Percentiles rank a stretch among this genome's conserved stretches.
These are phyloP conservation scores for Saccharomyces hybrid DNA, from an alignment of 1,139 yeast species.

Conservation along the genomic window DNA sequence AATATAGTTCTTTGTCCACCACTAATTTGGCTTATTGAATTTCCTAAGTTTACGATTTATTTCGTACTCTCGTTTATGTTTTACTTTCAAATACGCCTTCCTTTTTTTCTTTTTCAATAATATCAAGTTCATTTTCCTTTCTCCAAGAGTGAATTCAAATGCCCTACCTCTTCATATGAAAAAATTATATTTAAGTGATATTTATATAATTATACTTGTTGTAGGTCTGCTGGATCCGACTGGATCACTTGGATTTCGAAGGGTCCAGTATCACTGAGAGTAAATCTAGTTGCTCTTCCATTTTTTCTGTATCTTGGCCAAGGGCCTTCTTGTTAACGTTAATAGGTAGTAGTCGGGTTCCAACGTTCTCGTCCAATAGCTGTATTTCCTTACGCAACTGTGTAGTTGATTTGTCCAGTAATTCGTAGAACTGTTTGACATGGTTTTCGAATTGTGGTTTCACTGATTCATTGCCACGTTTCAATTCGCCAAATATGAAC, in stretches of 20 bases:
- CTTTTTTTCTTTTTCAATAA: not conserved
- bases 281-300: conserved; percentile 21
- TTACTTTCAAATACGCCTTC: not conserved
- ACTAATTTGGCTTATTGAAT: not conserved
- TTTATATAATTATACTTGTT: not conserved
- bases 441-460: conserved; percentile 28
- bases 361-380: conserved; percentile 27
- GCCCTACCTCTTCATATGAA: not conserved
- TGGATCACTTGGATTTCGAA: not conserved
- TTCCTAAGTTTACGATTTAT: not conserved
- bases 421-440: conserved; percentile 21
- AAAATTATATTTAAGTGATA: not conserved
- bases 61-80: not conserved
- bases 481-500: conserved; percentile 29
- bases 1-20: not conserved
- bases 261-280: not conserved
- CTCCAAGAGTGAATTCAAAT: not conserved
- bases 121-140: not conserved
- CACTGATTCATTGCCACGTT: conserved; percentile 24
- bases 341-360: conserved; percentile 28
- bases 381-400: conserved; percentile 24
- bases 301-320: conserved; percentile 30
- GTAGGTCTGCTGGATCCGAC: no score
- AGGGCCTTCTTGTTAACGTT: conserved; percentile 27
- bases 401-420: conserved; percentile 20